These are phyloP conservation scores for Tilletia walkeri DNA, from an alignment of 1,284 basidiomycete genomes.

Conservation along the genomic window DNA sequence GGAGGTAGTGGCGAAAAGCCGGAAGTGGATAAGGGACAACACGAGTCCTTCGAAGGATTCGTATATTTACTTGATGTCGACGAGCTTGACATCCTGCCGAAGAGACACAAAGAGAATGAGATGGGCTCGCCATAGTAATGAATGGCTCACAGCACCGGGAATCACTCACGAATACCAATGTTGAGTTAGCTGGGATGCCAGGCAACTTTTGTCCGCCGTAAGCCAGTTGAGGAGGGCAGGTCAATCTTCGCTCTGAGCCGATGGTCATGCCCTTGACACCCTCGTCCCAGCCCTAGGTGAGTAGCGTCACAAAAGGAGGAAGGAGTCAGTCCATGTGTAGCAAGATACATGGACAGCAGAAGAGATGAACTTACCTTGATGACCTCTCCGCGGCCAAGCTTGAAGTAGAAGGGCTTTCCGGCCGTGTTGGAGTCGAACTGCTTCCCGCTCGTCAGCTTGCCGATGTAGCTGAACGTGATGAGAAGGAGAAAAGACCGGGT, in stretches of 20 bases:
- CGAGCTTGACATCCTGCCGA: slow-evolving; percentile 60
- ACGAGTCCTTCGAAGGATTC: too few species aligned
- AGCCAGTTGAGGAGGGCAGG: slow-evolving; percentile 66
- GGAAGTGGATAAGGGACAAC: too few species aligned
- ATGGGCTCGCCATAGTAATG: background rate
- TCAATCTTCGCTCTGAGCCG: slow-evolving; percentile 81
- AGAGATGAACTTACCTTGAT: slow-evolving; percentile 68
- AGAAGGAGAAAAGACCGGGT: background rate
- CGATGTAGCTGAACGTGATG: slow-evolving; percentile 64
- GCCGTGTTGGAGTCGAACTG: slow-evolving; percentile 84
- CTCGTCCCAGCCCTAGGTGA: slow-evolving; percentile 69
- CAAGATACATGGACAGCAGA: background rate
- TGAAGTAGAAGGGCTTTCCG: slow-evolving; percentile 85
- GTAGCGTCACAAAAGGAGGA: background rate
- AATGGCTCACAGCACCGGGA: background rate
- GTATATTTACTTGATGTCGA: slow-evolving; percentile 58
- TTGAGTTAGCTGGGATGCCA: slow-evolving; percentile 60
- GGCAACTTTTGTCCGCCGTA: slow-evolving; percentile 61
- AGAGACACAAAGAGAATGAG: too few species aligned
- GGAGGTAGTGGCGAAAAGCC: too few species aligned
- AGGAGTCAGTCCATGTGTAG: background rate
- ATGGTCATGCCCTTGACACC: slow-evolving; percentile 88
- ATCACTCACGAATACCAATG: slow-evolving; percentile 57
- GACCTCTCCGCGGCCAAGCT: slow-evolving; percentile 81
- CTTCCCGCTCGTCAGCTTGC: slow-evolving; percentile 80